Conservation (phyloP, 2,329 filamentous ascomycete species). For the Penicillium sp. region DNA sequence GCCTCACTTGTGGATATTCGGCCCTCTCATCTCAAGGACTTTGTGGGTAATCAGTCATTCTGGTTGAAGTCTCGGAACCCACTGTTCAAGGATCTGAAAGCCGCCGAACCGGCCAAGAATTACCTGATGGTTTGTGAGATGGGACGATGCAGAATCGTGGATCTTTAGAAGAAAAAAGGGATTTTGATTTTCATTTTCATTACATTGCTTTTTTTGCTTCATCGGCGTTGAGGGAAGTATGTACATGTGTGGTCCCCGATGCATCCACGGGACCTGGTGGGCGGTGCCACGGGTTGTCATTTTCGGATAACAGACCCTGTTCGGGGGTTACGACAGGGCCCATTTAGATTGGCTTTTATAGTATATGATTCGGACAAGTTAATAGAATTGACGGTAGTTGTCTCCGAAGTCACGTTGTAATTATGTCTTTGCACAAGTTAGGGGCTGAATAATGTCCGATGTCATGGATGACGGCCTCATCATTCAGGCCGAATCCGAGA, state of each 20-base stretch:
- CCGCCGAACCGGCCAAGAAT: conserved; percentile 33
- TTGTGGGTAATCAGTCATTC: conserved; percentile 32
- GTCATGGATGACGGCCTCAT: not conserved
- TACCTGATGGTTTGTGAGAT: conserved; percentile 38
- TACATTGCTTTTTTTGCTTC: not conserved
- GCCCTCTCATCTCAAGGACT: conserved; percentile 31
- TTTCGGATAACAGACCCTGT: not conserved
- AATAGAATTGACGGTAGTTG: not conserved
- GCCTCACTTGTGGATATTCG: conserved; percentile 37
- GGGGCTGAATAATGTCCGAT: not conserved
- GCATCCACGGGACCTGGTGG: not conserved
- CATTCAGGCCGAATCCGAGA: not conserved
- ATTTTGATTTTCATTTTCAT: not conserved
- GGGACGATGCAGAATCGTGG: conserved; percentile 33
- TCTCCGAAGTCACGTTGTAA: not conserved
- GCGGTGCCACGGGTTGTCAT: not conserved
- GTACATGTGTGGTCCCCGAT: not conserved
- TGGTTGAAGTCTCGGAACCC: conserved; percentile 38
- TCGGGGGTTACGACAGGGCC: not conserved
- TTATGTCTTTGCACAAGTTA: not conserved
- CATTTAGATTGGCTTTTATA: not conserved
- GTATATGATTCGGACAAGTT: not conserved
- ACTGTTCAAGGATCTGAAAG: conserved; percentile 36
- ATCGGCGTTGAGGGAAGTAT: not conserved
- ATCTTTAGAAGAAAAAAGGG: conserved; percentile 25